These are phyloP conservation scores for Coemansia furcata DNA, from an alignment of 192 early-diverging fungal genomes.

Conservation along the genomic window DNA sequence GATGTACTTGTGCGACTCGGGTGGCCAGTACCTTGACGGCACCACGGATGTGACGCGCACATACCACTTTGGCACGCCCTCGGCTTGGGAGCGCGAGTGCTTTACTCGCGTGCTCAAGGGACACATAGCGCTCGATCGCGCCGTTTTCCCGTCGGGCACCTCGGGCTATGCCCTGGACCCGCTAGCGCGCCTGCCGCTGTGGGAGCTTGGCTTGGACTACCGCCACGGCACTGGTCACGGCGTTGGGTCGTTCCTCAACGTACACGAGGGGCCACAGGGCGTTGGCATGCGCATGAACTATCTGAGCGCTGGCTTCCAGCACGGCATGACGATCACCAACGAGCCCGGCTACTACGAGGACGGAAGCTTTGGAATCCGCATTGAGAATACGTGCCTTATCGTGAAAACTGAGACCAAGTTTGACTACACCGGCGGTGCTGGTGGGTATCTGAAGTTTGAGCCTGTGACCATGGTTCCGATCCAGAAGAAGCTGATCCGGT, in stretches of 20 bases:
- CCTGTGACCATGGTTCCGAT: conserved; percentile 89
- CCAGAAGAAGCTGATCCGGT: conserved; percentile 78
- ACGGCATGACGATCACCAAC: conserved; percentile 96
- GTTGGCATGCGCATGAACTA: conserved; percentile 75
- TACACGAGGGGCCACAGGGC: conserved; percentile 95
- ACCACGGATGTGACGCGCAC: conserved; percentile 99
- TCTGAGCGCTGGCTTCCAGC: conserved; percentile 73
- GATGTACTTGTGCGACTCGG: conserved; percentile 95
- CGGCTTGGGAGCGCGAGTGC: conserved; percentile 81
- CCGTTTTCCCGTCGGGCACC: conserved; percentile 86
- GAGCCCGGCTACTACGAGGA: conserved; percentile 99
- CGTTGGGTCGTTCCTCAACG: conserved; percentile 92
- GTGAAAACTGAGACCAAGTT: conserved; percentile 66
- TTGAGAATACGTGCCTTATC: conserved; percentile 91
- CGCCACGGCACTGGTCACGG: conserved; percentile 98
- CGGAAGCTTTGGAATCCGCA: conserved; percentile 94
- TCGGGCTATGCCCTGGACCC: conserved; percentile 89
- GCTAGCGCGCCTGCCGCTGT: conserved; percentile 81
- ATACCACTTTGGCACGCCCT: conserved; percentile 82
- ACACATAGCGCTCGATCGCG: conserved; percentile 87
- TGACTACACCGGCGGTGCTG: conserved; percentile 75
- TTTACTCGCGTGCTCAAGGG: conserved; percentile 99
- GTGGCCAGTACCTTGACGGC: conserved; percentile 94
- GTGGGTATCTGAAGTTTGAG: conserved; percentile 85
- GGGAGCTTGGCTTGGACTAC: conserved; percentile 92